Conservation (phyloP, 1,284 basidiomycete species). For the Leccinum fallax region DNA sequence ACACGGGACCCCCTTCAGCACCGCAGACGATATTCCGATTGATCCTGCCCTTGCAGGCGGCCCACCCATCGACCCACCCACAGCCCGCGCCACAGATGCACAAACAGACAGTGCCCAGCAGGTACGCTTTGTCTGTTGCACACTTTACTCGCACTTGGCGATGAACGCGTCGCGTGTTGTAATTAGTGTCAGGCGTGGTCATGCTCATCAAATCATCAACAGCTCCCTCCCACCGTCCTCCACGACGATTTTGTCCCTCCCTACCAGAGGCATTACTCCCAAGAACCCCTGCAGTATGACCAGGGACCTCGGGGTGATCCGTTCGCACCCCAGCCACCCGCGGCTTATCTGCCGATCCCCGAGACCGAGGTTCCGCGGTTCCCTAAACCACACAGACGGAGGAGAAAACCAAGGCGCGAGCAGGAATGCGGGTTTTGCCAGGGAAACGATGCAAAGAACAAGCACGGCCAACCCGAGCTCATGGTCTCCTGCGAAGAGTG, state of each 20-base stretch:
- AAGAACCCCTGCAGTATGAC: slow-evolving; percentile 51
- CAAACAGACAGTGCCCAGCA: slow-evolving; percentile 15
- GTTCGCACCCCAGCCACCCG: slow-evolving; percentile 64
- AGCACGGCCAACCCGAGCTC: slow-evolving; percentile 53
- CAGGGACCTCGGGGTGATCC: slow-evolving; percentile 80
- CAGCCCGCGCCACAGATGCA: slow-evolving; percentile 38
- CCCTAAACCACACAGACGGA: slow-evolving; percentile 52
- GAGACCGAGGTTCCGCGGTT: slow-evolving; percentile 34
- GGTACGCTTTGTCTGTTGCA: slow-evolving; percentile 34
- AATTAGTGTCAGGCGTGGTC: slow-evolving; percentile 20
- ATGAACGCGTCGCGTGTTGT: slow-evolving; percentile 57
- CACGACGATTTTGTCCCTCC: slow-evolving; percentile 17
- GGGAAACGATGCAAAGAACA: slow-evolving; percentile 61
- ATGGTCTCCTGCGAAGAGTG: slow-evolving; percentile 75
- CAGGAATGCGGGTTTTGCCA: slow-evolving; percentile 69
- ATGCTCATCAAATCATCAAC: slow-evolving; percentile 25
- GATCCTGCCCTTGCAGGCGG: slow-evolving; percentile 61
- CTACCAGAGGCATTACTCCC: slow-evolving; percentile 36
- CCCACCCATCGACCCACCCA: slow-evolving; percentile 53
- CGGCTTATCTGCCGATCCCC: slow-evolving; percentile 51
- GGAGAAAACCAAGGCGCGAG: slow-evolving; percentile 55
- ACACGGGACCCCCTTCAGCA: slow-evolving; percentile 55
- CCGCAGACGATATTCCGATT: slow-evolving; percentile 66
- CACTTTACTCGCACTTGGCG: slow-evolving; percentile 19
- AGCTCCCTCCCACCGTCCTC: slow-evolving; percentile 22